phyloP scores from a whole-genome alignment of 192 early-diverging fungal genomes.

The Linnemannia schmuckeri region DNA sequence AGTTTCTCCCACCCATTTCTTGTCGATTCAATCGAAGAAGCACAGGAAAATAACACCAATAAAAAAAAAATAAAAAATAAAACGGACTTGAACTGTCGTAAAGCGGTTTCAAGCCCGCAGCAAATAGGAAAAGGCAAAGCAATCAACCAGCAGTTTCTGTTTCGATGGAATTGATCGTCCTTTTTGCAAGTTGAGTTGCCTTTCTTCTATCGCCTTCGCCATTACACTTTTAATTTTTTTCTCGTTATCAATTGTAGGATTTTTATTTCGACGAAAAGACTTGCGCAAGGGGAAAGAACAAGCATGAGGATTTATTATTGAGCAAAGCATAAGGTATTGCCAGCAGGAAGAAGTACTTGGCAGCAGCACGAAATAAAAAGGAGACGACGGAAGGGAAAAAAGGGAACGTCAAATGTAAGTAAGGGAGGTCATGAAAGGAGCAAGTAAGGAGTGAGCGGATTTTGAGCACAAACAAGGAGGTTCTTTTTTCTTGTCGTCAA shows the following conservation, averaged over 20 bases:
- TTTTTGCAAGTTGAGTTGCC: not conserved
- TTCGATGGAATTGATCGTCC: not conserved
- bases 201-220: not conserved
- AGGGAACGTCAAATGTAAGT: not conserved
- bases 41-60: too few relatives aligned
- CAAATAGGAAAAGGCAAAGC: not conserved
- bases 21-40: not conserved
- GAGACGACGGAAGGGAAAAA: not conserved
- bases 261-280: not conserved
- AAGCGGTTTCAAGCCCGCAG: not conserved
- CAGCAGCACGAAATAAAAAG: not conserved
- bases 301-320: not conserved
- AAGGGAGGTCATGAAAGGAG: not conserved
- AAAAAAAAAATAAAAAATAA: too few relatives aligned
- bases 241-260: not conserved
- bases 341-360: not conserved
- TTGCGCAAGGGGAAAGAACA: not conserved
- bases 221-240: not conserved
- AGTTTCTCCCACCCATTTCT: not conserved
- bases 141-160: not conserved
- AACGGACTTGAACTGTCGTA: not conserved
- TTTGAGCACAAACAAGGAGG: conserved; percentile 6
- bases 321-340: not conserved
- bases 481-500: not conserved
- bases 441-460: not conserved